Base-by-base conservation (phyloP, 2,329 filamentous ascomycete genomes). In the Akanthomyces muscarius region DNA sequence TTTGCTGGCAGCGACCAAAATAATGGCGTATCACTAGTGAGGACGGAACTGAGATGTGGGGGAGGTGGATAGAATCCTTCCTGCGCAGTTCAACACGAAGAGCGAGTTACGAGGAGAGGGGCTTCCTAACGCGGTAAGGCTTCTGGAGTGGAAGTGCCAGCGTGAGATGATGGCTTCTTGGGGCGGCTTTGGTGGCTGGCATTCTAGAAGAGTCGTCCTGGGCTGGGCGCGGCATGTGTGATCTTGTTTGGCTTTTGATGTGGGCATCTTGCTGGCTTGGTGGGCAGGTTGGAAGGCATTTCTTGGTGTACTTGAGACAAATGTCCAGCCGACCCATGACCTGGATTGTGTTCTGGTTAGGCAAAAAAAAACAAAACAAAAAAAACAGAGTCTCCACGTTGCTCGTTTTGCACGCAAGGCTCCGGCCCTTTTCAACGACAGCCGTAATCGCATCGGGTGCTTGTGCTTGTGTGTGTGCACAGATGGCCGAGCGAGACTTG, bases 191-290 rank as follows among this genome's bases (percentile, higher is more conserved):
- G 45, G 53, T 56, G 53, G 38, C 53, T 56, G 53, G 53, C 53
- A 56, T 56, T 56, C 53, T 45, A 56, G 53, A 56, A 56, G 53
- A 55, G 36, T 45, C 52, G 41, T 52, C 50, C 48, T n/a, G 18
- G 53, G 8, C 38, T n/a, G 16, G 41, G 23, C 23, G 23, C 13
- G 25, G 38, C 18, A 41, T 18, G 36, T 44, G 38, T 42, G 36
- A 55, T 55, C 36, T 55, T 44, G 52, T 18, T 41, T 28, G 30
- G 36, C 23, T 52, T 21, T 21, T 18, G 14, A 28, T 33, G 5
- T 33, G 21, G 14, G 25, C 48, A 51, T 51, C 23, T 14, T 5
- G 41, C 11, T 38, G 11, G 41, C 41, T 18, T n/a, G 41, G 41
- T 44, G 1, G 41, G 41, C 41, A 44, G 18, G 16, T 13, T 44